Evolutionary conservation across 768 basidiomycete genomes (phyloP).

Genomic region (Agaricus subrufescens): DNA sequence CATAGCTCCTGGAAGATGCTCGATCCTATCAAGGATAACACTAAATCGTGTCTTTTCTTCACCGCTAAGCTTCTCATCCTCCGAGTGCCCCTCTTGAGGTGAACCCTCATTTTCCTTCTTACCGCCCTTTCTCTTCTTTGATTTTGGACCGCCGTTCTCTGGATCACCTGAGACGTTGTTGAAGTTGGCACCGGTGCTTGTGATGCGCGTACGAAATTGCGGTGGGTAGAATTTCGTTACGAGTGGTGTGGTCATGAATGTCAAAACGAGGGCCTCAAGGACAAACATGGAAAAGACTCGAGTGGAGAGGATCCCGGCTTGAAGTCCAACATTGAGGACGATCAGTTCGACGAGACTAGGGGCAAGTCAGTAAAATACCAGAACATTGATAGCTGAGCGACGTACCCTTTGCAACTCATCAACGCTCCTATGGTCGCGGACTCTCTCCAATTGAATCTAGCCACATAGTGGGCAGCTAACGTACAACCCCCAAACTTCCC

Average conservation of each 20-base stretch:
- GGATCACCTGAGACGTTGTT: constrained; percentile 39
- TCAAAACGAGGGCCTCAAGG: constrained; percentile 74
- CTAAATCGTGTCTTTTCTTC: constrained; percentile 61
- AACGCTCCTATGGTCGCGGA: constrained; percentile 79
- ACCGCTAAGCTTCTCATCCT: background rate
- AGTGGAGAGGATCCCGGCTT: constrained; percentile 69
- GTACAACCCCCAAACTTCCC: constrained; percentile 91
- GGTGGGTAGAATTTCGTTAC: constrained; percentile 67
- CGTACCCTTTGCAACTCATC: constrained; percentile 94
- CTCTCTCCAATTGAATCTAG: constrained; percentile 80
- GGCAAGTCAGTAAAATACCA: background rate
- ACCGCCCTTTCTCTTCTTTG: constrained; percentile 1
- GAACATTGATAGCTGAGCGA: background rate
- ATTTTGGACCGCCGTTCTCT: constrained; percentile 8
- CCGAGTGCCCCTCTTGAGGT: background rate
- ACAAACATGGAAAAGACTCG: constrained; percentile 96
- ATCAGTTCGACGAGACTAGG: constrained; percentile 80
- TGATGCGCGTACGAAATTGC: constrained; percentile 44
- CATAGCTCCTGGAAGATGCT: constrained; percentile 89
- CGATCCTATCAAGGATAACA: constrained; percentile 85
- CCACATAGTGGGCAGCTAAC: constrained; percentile 57
- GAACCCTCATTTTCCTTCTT: background rate
- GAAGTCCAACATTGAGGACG: constrained; percentile 90
- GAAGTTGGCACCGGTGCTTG: constrained; percentile 43
- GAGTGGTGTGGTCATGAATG: constrained; percentile 82